Conservation (phyloP, 2,329 filamentous ascomycete species). For the Pyrenophora teres region DNA sequence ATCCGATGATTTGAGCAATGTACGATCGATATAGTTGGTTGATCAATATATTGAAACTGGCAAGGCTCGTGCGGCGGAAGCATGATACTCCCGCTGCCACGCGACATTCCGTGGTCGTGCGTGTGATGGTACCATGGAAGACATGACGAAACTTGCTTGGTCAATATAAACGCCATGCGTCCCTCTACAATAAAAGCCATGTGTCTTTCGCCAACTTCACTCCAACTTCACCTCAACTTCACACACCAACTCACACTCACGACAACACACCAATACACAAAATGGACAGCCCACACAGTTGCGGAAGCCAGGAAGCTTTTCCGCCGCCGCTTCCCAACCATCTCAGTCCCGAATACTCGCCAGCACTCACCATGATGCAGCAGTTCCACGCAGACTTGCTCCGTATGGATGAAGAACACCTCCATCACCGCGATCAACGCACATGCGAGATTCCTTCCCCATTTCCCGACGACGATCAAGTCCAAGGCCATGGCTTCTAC, state of each 20-base stretch:
- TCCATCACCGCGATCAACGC: slow-evolving; percentile 5
- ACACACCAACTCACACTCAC: too few species aligned
- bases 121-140: slow-evolving; percentile 6
- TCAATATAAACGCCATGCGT: slow-evolving; percentile 7
- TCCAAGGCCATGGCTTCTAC: not conserved
- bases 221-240: not conserved
- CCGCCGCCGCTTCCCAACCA: slow-evolving; percentile 8
- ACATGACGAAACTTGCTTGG: slow-evolving; percentile 8
- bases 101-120: not conserved
- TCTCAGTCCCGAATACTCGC: slow-evolving; percentile 8
- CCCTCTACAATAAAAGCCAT: not conserved
- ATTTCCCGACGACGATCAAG: slow-evolving; percentile 4
- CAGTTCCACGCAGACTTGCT: slow-evolving; percentile 10
- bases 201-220: not conserved
- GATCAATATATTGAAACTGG: slow-evolving; percentile 9
- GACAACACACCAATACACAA: not conserved
- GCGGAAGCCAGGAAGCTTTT: slow-evolving; percentile 8
- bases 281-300: slow-evolving; percentile 3
- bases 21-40: too few species aligned
- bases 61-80: slow-evolving; percentile 7
- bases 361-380: slow-evolving; percentile 8
- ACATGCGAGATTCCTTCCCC: not conserved
- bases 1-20: too few species aligned
- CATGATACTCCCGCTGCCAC: slow-evolving; percentile 7
- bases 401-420: slow-evolving; percentile 13